Base-by-base conservation (phyloP, 768 basidiomycete genomes). In the Tulasnella sp. region DNA sequence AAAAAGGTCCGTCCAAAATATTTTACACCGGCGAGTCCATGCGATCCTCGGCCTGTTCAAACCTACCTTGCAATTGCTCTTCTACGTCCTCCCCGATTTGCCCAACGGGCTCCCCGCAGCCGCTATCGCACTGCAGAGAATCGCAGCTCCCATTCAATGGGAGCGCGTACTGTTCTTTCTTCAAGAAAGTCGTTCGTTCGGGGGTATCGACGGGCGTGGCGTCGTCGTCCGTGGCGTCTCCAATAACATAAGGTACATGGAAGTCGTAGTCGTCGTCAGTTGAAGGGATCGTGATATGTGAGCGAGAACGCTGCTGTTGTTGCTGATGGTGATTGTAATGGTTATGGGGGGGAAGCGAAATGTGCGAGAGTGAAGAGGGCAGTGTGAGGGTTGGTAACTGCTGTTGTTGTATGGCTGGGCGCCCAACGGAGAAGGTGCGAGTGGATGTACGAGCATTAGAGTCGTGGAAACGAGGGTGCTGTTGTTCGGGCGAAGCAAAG, bases 111-210 rank as follows among this genome's bases (percentile, higher is more conserved):
- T 54, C 54, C n/a, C n/a, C 54, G 54, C 54, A 54, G 22, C 54
- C 54, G 54, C 54, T 54, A n/a, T 54, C 54, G 24, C 54, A 54
- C 54, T 54, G 54, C 54, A 54, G 9, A 7, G 54, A 54, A 7
- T 54, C 54, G 54, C 54, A 54, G 11, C 54, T 54, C 54, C 54
- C 54, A n/a, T 54, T 54, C 54, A 54, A 54, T 54, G 54, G 54
- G 6, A 54, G 54, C 3, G 22, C 7, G 54, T 54, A 54, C 54
- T 54, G 54, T 54, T 24, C 54, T n/a, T 54, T 54, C 54, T 54
- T 54, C 54, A 54, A 54, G 54, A 54, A 54, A n/a, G 24, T 24
- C 24, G 54, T 54, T 54, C 54, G 54, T 54, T 54, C 54, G n/a
- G 54, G 54, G 1, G 54, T 54, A 8, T 54, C 54, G 54, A 54